Evolutionary conservation across 2,329 filamentous ascomycete species (phyloP), one percentile per base, ranked within the genome.

Genomic region (Trichoderma oligosporum): DNA sequence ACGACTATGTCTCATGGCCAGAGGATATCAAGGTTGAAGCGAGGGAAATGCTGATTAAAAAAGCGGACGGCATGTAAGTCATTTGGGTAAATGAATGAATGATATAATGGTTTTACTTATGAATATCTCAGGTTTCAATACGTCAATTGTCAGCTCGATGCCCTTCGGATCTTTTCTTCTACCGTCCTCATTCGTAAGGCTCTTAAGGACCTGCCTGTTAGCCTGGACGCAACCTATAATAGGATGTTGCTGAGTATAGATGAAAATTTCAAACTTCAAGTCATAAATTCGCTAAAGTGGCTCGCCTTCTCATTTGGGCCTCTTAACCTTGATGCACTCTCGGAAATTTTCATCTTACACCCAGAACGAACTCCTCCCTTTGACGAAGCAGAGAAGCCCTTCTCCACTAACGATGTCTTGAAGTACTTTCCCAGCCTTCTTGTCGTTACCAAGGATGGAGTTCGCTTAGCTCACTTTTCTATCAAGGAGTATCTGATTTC

Each of bases 401-500:
- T 60, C 27, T 7, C 3, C 11, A 3, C 56, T 11, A 14, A 25
- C 12, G 31, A 46, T 29, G n/a, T 58, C 11, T 8, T 60, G 1
- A 56, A 29, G 3, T 60, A 60, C 20, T 48, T 58, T 16, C 16
- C 44, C 22, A 20, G 48, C 14, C 49, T 58, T 11, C 18, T 60
- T 7, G 20, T 58, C 2, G 11, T 35, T 2, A 27, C 20, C 1
- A 12, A 18, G 5, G 1, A 20, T 14, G 4, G 11, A 2, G 44
- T 60, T 22, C 56, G 59, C 18, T 24, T 58, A 18, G 56, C 56
- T 9, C 59, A 60, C 9, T 52, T 51, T 25, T 60, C 59, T 3
- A 38, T 60, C 4, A 58, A 60, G 22, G 59, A 58, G 29, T 58
- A 60, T n/a, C 18, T 58, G 39, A 29, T 25, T 7, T 60, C 48